Conservation (phyloP, 1,284 basidiomycete genomes). For the Ustilago lituana region DNA sequence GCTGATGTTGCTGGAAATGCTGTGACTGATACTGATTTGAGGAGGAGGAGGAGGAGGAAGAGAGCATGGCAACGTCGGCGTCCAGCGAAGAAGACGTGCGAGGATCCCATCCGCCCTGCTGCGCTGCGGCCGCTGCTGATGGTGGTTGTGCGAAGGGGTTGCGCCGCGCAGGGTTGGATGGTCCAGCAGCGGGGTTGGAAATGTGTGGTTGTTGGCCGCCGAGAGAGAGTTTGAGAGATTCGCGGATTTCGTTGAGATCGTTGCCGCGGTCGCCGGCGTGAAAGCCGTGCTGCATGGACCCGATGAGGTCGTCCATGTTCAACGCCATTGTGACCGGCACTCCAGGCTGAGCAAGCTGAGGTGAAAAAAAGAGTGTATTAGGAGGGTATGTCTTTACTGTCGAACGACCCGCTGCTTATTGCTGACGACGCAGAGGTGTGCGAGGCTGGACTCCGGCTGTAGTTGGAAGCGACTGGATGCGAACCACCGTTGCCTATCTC, state of each 20-base stretch:
- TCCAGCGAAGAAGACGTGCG: too few species aligned
- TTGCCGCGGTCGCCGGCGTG: constrained; percentile 56
- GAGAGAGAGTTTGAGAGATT: constrained; percentile 46
- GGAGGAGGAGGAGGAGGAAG: constrained; percentile 14
- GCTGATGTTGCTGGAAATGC: constrained; percentile 2
- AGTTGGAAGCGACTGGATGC: too few species aligned
- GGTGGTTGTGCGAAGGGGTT: background rate
- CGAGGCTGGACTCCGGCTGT: too few species aligned
- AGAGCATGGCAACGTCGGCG: constrained; percentile 49
- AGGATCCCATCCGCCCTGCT: background rate
- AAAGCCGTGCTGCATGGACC: constrained; percentile 57
- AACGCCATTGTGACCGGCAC: constrained; percentile 49
- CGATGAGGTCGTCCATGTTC: constrained; percentile 61
- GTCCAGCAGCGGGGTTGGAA: constrained; percentile 19
- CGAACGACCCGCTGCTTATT: too few species aligned
- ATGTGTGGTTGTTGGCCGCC: constrained; percentile 24
- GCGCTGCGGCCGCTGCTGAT: background rate
- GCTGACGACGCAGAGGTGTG: too few species aligned
- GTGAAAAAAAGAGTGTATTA: too few species aligned
- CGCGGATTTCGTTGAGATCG: constrained; percentile 54
- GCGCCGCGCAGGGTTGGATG: constrained; percentile 7
- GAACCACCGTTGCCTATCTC: too few species aligned
- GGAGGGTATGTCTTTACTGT: too few species aligned
- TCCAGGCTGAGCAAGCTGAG: too few species aligned
- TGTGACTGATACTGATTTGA: too few species aligned